Conservation (phyloP, 768 basidiomycete species). For the Cystofilobasidium capitatum region DNA sequence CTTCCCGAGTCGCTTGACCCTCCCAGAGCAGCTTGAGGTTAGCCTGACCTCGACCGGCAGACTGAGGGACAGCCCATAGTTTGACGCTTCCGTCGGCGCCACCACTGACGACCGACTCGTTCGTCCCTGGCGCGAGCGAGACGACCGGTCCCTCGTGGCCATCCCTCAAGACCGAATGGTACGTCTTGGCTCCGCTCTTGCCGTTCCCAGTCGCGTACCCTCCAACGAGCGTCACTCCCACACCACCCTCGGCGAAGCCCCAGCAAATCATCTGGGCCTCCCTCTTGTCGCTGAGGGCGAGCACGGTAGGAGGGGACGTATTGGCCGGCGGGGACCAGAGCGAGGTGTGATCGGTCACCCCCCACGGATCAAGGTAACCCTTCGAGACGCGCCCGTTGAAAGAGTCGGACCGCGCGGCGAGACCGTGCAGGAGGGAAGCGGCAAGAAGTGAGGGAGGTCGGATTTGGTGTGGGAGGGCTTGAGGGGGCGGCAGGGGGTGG, state of each 20-base stretch:
- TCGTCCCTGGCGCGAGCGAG: not conserved
- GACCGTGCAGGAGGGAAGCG: slow-evolving; percentile 11
- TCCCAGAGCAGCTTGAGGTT: slow-evolving; percentile 12
- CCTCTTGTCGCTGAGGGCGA: not conserved
- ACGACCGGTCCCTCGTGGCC: not conserved
- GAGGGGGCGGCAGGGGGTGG: slow-evolving; percentile 22
- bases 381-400: slow-evolving; percentile 22
- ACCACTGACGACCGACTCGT: slow-evolving; percentile 10
- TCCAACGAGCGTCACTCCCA: not conserved
- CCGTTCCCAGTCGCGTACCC: slow-evolving; percentile 6
- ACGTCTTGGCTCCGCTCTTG: slow-evolving; percentile 2
- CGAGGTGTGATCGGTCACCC: slow-evolving; percentile 3
- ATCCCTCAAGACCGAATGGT: not conserved
- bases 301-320: not conserved
- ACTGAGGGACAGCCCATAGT: slow-evolving; percentile 11
- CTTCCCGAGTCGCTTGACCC: not conserved
- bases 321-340: not conserved
- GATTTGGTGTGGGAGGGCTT: slow-evolving; percentile 16
- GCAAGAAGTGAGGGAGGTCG: slow-evolving; percentile 12
- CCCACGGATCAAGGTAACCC: slow-evolving; percentile 21
- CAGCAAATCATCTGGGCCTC: not conserved
- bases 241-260: not conserved
- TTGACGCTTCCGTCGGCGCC: slow-evolving; percentile 20
- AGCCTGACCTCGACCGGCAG: not conserved
- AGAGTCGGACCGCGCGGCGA: slow-evolving; percentile 12